Percentiles rank a stretch among this genome's conserved stretches.
Conservation (phyloP, 2,329 filamentous ascomycete genomes). For the Fusarium decemcellulare region DNA sequence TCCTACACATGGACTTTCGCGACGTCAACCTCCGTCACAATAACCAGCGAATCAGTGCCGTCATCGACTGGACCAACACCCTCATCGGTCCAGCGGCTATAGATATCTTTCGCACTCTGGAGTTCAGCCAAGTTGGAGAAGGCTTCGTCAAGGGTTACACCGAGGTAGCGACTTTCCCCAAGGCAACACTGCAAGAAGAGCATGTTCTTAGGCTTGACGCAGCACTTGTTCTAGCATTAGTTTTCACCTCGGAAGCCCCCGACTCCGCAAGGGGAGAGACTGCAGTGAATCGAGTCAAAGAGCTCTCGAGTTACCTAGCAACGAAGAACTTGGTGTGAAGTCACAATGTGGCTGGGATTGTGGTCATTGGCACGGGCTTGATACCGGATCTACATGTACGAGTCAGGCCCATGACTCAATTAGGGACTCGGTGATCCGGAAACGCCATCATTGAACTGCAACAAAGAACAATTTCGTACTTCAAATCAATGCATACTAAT, state of each 20-base stretch:
- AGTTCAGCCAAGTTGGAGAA: constrained; percentile 7
- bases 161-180: fast-evolving
- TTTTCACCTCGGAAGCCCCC: constrained; percentile 9
- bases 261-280: not conserved
- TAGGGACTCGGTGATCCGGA: no score
- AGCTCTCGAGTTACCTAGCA: not conserved
- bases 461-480: no score
- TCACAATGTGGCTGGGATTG: no score
- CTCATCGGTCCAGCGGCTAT: constrained; percentile 14
- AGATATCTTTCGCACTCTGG: constrained; percentile 18
- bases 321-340: no score
- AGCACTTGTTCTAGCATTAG: constrained; percentile 20
- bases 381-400: no score
- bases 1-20: constrained; percentile 27
- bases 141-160: constrained; percentile 1
- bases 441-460: no score
- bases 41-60: constrained; percentile 3
- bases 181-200: fast-evolving
- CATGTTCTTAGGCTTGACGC: constrained; percentile 9
- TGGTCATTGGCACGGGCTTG: no score
- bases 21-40: constrained; percentile 13
- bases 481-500: no score
- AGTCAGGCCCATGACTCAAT: no score
- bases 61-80: constrained; percentile 23
- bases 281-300: constrained; percentile 2